Base-by-base conservation (phyloP, 148 eudicot species). In the Hydrangea macrophylla region DNA sequence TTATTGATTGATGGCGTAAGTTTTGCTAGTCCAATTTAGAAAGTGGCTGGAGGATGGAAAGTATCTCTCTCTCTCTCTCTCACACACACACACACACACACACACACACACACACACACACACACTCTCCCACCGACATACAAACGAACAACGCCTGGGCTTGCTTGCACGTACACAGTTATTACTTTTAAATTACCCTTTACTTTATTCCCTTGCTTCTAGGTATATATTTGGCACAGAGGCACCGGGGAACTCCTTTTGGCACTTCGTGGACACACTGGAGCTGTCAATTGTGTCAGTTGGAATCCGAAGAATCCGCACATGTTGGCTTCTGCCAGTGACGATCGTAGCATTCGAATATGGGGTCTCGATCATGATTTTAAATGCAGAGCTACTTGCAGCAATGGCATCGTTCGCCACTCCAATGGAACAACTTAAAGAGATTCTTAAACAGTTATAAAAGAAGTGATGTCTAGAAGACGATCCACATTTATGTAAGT, bases 161-260 rank as follows among this genome's bases (percentile, higher is more conserved):
- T n/a, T n/a, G n/a, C n/a, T n/a, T n/a, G n/a, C 44, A 39, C 17
- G 17, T 44, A 12, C 51, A 39, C 44, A 39, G 11, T 10, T 12
- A 1, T 18, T 48, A 8, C n/a, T n/a, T 48, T 22, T 48, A 48
- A 18, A n/a, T 18, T 48, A 17, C 2, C n/a, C 17, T 42, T 20
- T 7, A 0, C n/a, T 1, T 48, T 18, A 6, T 48, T 48, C 35
- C 23, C 62, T 37, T n/a, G n/a, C 64, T 45, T 68, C 51, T 67
- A 93, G 98, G 98, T 93, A 48, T 90, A 85, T 66, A 93, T 93
- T 76, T 93, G 98, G 96, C 96, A 83, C 71, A 83, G 90, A 72
- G 67, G 68, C 53, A 79, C 92, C 5, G 90, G 92, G 55, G 89
- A 86, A 67, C 95, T 81, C 15, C 71, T 93, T 22, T 64, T 64